Evolutionary conservation across 805 yeast genomes (phyloP), one percentile per base, ranked within the genome.

Genomic region (Priceomyces melissophilus): DNA sequence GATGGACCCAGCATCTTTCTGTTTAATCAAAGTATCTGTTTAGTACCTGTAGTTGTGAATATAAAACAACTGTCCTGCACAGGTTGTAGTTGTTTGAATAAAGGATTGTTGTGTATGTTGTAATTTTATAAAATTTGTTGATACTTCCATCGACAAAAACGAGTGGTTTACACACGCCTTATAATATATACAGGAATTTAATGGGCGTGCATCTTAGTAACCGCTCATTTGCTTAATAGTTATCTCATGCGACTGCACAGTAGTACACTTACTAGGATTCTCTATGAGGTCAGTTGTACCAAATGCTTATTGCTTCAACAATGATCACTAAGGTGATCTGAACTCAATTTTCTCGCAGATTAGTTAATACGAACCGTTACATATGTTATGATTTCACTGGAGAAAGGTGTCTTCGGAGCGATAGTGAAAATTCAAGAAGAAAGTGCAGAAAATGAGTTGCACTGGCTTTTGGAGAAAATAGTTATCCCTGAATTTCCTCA

Each of bases 401-500:
- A 20, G 25, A 20, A 20, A 20, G 25, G 25, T 20, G 13, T 29
- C 32, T 29, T 26, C 11, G 13, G 25, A 7, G 15, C 30, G 12
- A 30, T 39, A 31, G 30, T 23, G 12, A 32, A 28, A 11, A 34
- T 51, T 15, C 60, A 56, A 38, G 20, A 23, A 4, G 45, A 39
- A 3, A 44, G 46, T 29, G 54, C 57, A 15, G 57, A 57, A 28
- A 40, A 41, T n/a, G 69, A 65, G 40, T 50, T 64, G 12, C 66
- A 63, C 38, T 65, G 69, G 70, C 55, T 58, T 20, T 46, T 55
- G 6, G 27, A 46, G 13, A 33, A 44, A 15, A 45, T 60, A 26
- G 49, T 61, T 9, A 38, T 38, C 13, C 63, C 60, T 10, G 69
- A 64, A 35, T 52, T 63, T 15, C 58, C 64, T 20, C 67, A 62